Conservation (phyloP, 2,329 filamentous ascomycete genomes). For the Penicillium sp. region DNA sequence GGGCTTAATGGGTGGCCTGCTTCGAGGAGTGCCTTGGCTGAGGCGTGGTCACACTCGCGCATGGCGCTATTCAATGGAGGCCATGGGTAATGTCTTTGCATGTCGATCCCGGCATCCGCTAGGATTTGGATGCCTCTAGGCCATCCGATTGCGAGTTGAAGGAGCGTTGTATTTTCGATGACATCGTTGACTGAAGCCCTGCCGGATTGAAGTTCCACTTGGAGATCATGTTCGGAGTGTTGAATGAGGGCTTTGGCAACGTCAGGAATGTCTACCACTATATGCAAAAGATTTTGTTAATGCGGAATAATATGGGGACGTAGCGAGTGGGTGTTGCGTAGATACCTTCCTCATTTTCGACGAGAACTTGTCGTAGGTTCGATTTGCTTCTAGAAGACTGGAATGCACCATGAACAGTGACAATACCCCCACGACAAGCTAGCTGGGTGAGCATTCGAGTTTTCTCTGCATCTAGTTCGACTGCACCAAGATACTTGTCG, state of each 20-base stretch:
- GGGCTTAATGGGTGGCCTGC: not conserved
- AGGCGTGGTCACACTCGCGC: not conserved
- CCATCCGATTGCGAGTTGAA: constrained; percentile 12
- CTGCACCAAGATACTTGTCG: not conserved
- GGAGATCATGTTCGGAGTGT: constrained; percentile 5
- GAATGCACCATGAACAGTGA: constrained; percentile 1
- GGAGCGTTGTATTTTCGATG: not conserved
- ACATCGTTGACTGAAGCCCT: not conserved
- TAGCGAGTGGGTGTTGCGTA: too few relatives aligned
- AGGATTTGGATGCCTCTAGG: constrained; percentile 4
- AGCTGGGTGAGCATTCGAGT: not conserved
- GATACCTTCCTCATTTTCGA: constrained; percentile 1
- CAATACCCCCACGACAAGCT: not conserved
- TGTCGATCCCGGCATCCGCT: constrained; percentile 1
- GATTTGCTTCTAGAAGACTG: not conserved
- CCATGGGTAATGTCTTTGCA: not conserved
- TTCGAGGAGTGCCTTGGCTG: not conserved
- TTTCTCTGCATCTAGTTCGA: not conserved
- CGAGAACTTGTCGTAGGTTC: constrained; percentile 2
- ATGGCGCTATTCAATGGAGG: not conserved
- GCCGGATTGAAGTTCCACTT: not conserved
- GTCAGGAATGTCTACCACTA: constrained; percentile 1
- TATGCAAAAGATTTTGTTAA: not conserved
- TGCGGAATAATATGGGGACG: too few relatives aligned
- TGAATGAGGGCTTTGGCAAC: constrained; percentile 1